Percentiles rank a stretch among this genome's conserved stretches.
phyloP scores from a whole-genome alignment of 768 basidiomycete species.

The Russula lepida region DNA sequence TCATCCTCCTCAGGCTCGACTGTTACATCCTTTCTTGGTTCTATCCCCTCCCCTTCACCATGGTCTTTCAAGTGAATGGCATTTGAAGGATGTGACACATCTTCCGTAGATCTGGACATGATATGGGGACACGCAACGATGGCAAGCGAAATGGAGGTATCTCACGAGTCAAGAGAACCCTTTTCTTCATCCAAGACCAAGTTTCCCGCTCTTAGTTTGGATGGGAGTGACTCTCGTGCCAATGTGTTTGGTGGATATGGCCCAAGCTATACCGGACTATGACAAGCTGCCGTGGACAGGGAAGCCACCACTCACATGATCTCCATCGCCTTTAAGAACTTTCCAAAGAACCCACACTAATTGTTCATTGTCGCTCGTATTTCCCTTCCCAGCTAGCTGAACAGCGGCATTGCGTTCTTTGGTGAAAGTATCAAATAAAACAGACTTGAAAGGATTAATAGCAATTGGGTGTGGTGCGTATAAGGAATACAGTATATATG shows the following conservation, averaged over 20 bases:
- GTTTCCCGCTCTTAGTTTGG: slow-evolving; percentile 66
- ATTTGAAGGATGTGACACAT: neutral
- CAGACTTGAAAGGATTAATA: slow-evolving; percentile 77
- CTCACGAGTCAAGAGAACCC: slow-evolving; percentile 9
- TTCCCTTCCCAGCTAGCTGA: slow-evolving; percentile 37
- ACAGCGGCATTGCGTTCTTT: slow-evolving; percentile 60
- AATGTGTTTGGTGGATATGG: slow-evolving; percentile 72
- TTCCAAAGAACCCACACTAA: slow-evolving; percentile 85
- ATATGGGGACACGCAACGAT: neutral
- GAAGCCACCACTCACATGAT: slow-evolving; percentile 48
- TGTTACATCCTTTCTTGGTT: slow-evolving; percentile 4
- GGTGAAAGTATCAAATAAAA: slow-evolving; percentile 55
- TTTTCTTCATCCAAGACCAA: slow-evolving; percentile 55
- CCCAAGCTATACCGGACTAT: slow-evolving; percentile 51
- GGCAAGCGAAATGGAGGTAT: neutral
- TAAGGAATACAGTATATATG: slow-evolving; percentile 71
- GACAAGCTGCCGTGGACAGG: slow-evolving; percentile 11
- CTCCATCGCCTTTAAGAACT: slow-evolving; percentile 74
- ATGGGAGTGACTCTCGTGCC: slow-evolving; percentile 65
- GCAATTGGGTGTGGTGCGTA: slow-evolving; percentile 74
- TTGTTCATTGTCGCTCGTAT: slow-evolving; percentile 58
- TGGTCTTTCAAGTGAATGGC: neutral
- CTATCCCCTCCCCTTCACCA: neutral
- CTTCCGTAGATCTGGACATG: neutral
- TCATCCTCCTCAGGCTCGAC: slow-evolving; percentile 46